Conservation (phyloP, 768 basidiomycete genomes). For the Phanerochaete carnosa region DNA sequence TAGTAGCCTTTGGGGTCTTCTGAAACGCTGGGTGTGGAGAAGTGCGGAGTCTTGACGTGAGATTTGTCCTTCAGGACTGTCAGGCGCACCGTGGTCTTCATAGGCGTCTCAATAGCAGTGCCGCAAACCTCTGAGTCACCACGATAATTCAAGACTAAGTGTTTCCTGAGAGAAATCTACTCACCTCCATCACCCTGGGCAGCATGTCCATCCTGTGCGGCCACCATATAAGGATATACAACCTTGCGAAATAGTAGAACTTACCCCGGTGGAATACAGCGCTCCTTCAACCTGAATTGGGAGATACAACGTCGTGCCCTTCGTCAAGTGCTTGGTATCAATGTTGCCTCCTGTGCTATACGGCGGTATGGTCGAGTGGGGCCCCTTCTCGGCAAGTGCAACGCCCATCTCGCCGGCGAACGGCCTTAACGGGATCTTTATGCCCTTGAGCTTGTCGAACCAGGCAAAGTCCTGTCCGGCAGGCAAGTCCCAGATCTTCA, state of each 20-base stretch:
- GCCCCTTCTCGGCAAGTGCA: conserved; percentile 45
- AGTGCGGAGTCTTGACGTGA: conserved; percentile 59
- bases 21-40: conserved; percentile 30
- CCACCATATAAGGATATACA: not conserved
- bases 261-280: conserved; percentile 57
- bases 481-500: conserved; percentile 55
- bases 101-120: conserved; percentile 63
- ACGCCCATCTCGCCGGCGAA: conserved; percentile 69
- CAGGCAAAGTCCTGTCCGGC: conserved; percentile 30
- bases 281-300: conserved; percentile 60
- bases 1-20: conserved; percentile 40
- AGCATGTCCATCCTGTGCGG: conserved; percentile 58
- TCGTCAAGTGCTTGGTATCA: conserved; percentile 53
- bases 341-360: conserved; percentile 61
- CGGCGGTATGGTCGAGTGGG: conserved; percentile 61
- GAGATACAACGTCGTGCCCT: conserved; percentile 55
- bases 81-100: conserved; percentile 50
- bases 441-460: conserved; percentile 45
- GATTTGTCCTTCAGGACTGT: conserved; percentile 55
- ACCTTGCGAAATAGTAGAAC: conserved; percentile 12
- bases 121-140: conserved; percentile 29
- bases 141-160: not conserved
- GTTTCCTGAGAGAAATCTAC: conserved; percentile 13
- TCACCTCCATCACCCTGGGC: conserved; percentile 65
- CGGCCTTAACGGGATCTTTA: conserved; percentile 50